Percentiles rank a stretch among this genome's conserved stretches.
Evolutionary conservation across 345 rosid genomes (phyloP).

Genomic region (Laguncularia racemosa): DNA sequence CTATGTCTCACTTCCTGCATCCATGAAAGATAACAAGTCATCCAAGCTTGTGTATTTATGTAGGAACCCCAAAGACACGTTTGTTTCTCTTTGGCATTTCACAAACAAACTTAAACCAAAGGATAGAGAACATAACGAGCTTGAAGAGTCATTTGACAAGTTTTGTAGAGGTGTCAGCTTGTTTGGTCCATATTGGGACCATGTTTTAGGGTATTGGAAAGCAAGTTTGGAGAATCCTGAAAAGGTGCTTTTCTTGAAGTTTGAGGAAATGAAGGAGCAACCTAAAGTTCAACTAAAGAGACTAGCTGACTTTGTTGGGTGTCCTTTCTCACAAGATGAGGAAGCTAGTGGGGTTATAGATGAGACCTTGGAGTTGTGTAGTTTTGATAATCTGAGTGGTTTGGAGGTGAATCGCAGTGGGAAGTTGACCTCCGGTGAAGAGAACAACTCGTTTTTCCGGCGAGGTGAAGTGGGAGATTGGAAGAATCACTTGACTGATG

Average conservation of each 20-base stretch:
- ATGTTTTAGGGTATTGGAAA: conserved; percentile 1
- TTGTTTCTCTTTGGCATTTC: conserved; percentile 12
- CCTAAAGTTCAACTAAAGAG: neutral
- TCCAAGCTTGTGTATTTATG: conserved; percentile 15
- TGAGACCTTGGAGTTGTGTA: conserved; percentile 7
- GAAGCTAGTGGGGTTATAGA: neutral
- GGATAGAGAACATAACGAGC: neutral
- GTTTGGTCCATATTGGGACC: conserved; percentile 12
- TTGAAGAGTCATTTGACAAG: conserved; percentile 4
- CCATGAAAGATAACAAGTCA: neutral
- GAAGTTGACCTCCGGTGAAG: conserved; percentile 1
- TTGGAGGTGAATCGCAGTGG: conserved; percentile 13
- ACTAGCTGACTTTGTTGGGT: conserved; percentile 7
- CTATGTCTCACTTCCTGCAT: conserved; percentile 3
- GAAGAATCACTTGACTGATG: conserved; percentile 25
- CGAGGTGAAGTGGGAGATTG: conserved; percentile 36
- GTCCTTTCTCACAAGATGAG: conserved; percentile 6
- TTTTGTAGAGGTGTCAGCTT: conserved; percentile 4
- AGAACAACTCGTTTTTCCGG: conserved; percentile 13
- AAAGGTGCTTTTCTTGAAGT: conserved; percentile 8
- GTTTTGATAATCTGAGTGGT: conserved; percentile 11
- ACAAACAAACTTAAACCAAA: neutral
- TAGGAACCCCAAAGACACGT: conserved; percentile 17
- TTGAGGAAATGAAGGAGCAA: conserved; percentile 10
- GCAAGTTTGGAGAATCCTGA: conserved; percentile 8